phyloP scores from a whole-genome alignment of 192 early-diverging fungal genomes.

The Phycomyces blakesleeanus region DNA sequence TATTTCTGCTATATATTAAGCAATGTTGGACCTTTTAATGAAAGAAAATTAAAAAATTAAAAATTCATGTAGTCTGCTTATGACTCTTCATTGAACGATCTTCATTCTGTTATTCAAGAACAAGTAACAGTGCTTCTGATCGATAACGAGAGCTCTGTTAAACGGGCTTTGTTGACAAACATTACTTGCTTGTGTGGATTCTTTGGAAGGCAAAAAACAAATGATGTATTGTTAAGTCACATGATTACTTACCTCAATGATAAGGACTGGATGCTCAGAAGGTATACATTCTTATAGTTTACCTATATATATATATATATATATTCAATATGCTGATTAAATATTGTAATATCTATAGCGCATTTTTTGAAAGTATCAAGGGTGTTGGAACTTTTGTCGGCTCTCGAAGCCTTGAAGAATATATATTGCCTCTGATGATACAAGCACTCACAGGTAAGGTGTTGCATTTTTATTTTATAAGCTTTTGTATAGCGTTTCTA shows the following conservation, averaged over 20 bases:
- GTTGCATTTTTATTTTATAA: background rate
- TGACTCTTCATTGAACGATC: conserved; percentile 66
- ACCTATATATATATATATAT: background rate
- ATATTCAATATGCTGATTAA: background rate
- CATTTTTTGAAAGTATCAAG: conserved; percentile 92
- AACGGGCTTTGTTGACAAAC: conserved; percentile 78
- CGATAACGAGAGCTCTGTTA: conserved; percentile 76
- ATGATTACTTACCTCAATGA: conserved; percentile 98
- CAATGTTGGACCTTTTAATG: too few relatives aligned
- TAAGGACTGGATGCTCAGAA: conserved; percentile 88
- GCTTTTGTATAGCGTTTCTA: background rate
- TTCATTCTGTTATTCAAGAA: conserved; percentile 79
- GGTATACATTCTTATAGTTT: conserved; percentile 42
- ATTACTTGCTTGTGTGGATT: conserved; percentile 80
- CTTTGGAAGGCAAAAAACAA: conserved; percentile 75
- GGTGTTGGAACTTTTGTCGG: conserved; percentile 89
- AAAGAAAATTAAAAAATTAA: too few relatives aligned
- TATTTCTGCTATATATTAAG: too few relatives aligned
- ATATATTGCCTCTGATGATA: conserved; percentile 90
- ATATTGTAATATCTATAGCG: conserved; percentile 42
- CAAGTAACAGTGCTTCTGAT: conserved; percentile 77
- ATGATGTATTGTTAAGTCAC: conserved; percentile 83
- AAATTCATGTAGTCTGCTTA: conserved; percentile 53
- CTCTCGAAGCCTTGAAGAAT: conserved; percentile 81
- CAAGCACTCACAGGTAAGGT: conserved; percentile 68